Evolutionary conservation across 2,329 filamentous ascomycete genomes (phyloP).

Genomic region (Akanthomyces dipterigenus): DNA sequence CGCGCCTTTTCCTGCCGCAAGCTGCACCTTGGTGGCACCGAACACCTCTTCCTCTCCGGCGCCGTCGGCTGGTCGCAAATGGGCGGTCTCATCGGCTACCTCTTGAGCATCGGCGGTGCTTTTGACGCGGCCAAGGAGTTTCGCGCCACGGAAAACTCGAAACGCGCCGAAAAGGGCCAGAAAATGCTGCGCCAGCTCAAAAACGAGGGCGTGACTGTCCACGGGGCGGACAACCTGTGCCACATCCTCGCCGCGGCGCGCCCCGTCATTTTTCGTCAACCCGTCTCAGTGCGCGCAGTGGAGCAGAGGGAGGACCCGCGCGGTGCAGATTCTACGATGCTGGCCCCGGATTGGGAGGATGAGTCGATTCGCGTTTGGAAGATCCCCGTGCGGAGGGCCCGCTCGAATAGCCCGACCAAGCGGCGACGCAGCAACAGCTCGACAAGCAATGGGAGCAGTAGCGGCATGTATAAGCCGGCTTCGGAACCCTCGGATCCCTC

Average conservation of each 20-base stretch:
- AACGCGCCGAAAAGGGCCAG: slow-evolving; percentile 32
- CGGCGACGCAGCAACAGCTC: slow-evolving; percentile 22
- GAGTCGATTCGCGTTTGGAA: slow-evolving; percentile 78
- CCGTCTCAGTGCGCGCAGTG: slow-evolving; percentile 62
- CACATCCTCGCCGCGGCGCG: slow-evolving; percentile 78
- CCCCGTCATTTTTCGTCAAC: slow-evolving; percentile 78
- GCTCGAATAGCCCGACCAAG: slow-evolving; percentile 30
- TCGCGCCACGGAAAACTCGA: slow-evolving; percentile 31
- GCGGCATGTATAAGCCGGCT: slow-evolving; percentile 15
- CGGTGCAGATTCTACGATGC: slow-evolving; percentile 4
- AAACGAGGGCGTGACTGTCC: slow-evolving; percentile 51
- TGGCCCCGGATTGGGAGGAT: slow-evolving; percentile 67
- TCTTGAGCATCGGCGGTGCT: slow-evolving; percentile 75
- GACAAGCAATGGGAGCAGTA: slow-evolving; percentile 8
- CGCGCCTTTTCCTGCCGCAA: slow-evolving; percentile 65
- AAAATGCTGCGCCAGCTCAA: slow-evolving; percentile 19
- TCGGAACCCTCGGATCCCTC: slow-evolving; percentile 23
- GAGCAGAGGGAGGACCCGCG: slow-evolving; percentile 54
- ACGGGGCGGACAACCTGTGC: slow-evolving; percentile 73
- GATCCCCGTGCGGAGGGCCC: slow-evolving; percentile 43
- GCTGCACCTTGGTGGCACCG: slow-evolving; percentile 55
- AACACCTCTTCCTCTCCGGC: slow-evolving; percentile 79
- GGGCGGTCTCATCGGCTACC: slow-evolving; percentile 77
- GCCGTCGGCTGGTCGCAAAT: slow-evolving; percentile 65
- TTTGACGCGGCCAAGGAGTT: slow-evolving; percentile 41